Base-by-base conservation (phyloP, 768 basidiomycete genomes). In the Leucosporidium scottii region DNA sequence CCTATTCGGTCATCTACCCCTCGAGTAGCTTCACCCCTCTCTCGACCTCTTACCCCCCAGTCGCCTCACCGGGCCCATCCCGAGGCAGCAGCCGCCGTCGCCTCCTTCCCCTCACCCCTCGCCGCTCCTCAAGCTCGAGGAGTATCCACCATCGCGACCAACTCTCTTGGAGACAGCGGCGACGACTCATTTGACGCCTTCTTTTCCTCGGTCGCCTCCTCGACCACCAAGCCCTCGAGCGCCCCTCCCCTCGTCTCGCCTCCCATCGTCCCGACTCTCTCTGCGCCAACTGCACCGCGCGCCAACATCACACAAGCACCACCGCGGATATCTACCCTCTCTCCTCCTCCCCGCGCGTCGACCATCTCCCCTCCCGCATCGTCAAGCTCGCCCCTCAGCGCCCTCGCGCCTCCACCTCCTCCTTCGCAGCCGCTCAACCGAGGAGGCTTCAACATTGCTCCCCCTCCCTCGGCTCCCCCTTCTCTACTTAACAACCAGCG, bases 121-220 rank as follows among this genome's bases (percentile, higher is more conserved):
- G 34, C 49, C 20, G 60, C 61, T 0, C 28, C 67, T 25, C 47
- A 59, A 48, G 59, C 59, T 27, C 59, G 59, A 17, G 28, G 25
- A 7, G 39, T 30, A 23, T 28, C 59, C 13, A 44, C 23, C 25
- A n/a, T 44, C 39, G 39, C 39, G 39, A 44, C 39, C 39, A 44
- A 44, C 39, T 13, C 39, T n/a, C 39, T 15, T n/a, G 34, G 36
- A 17, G 34, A 18, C 57, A 25, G n/a, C 34, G 23, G 57, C 31
- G n/a, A 27, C 57, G 70, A 68, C 36, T 69, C 68, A 9, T 72
- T 72, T 39, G 69, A 70, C 34, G 69, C 53, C 25, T 70, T 70
- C 62, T 72, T 72, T 62, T 51, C 66, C 51, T 69, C 67, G 1
- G 64, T 68, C 49, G 20, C 59, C 5, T 27, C 57, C n/a, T 23